Evolutionary conservation across 2,329 filamentous ascomycete genomes (phyloP), one percentile per base, ranked within the genome.

Genomic region (Ceratocystis albifundus): DNA sequence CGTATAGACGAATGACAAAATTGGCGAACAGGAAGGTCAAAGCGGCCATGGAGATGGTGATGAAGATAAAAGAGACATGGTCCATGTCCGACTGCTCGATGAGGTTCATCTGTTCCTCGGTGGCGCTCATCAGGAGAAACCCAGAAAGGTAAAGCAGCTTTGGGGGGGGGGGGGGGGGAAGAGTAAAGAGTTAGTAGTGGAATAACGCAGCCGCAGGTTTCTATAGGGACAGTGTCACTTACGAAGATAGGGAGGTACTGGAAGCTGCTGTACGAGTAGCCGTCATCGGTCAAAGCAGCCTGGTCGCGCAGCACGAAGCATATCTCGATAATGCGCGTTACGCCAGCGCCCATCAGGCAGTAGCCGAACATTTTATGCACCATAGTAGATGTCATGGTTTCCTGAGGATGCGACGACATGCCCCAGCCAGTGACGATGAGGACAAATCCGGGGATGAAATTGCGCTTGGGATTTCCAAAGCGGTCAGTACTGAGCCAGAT

Each of bases 61-160:
- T 92, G 30, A 99, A 81, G 50, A 97, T 85, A 75, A 97, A 99
- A 4, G 92, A 88, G 53, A 97, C 89, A 72, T 95, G 90, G 30
- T 91, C 91, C 72, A 97, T 86, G 68, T 86, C 82, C 0, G 89
- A 88, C 48, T 84, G 79, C 50, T 84, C 81, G 4, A 97, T 80
- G 1, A 96, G 79, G 25, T 80, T 73, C 89, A 97, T 96, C 76
- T 97, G 94, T 77, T 99, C 92, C 74, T 97, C 94, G 0, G 91
- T 97, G 17, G 94, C 93, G 41, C 90, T 89, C 91, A 97, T 96
- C 78, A 99, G 99, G 50, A 99, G 81, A 77, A 97, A 96, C 1
- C 94, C 94, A 2, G 92, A 88, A 4, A 92, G 91, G 72, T 89
- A 96, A 32, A 99, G 83, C 50, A 97, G 82, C 91, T 95, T 68